Evolutionary conservation across 345 rosid species (phyloP).

Genomic region (Anastatica hierochuntica): DNA sequence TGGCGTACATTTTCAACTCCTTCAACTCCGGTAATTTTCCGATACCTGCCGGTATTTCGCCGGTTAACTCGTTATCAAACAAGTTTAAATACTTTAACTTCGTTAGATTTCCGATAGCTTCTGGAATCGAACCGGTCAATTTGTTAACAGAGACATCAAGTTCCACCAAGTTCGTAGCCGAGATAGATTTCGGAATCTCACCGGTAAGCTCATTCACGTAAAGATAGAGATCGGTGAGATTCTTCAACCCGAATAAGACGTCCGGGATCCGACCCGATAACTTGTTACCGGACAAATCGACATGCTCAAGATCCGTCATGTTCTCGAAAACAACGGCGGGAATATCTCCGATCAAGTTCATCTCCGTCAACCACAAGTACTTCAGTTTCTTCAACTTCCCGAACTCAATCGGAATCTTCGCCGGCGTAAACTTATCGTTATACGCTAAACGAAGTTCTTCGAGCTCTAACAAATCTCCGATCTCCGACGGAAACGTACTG

Average conservation of each 20-base stretch:
- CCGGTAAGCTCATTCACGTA: slow-evolving; percentile 44
- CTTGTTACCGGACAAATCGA: slow-evolving; percentile 43
- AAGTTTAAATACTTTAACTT: slow-evolving; percentile 32
- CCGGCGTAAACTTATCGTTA: slow-evolving; percentile 41
- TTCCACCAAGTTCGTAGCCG: slow-evolving; percentile 27
- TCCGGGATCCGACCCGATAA: slow-evolving; percentile 52
- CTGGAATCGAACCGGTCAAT: slow-evolving; percentile 60
- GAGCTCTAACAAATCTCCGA: slow-evolving; percentile 54
- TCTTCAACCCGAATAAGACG: slow-evolving; percentile 39
- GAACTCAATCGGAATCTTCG: slow-evolving; percentile 54
- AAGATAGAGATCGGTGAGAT: slow-evolving; percentile 35
- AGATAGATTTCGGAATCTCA: slow-evolving; percentile 37
- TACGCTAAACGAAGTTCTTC: slow-evolving; percentile 34
- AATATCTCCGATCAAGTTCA: slow-evolving; percentile 57
- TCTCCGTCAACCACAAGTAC: slow-evolving; percentile 31
- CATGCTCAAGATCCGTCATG: slow-evolving; percentile 34
- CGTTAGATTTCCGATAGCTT: slow-evolving; percentile 46
- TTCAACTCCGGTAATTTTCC: slow-evolving; percentile 41
- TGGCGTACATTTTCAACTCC: slow-evolving; percentile 35
- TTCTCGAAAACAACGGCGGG: slow-evolving; percentile 39
- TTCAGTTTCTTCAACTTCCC: slow-evolving; percentile 43
- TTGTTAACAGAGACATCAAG: slow-evolving; percentile 53
- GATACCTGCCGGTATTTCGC: slow-evolving; percentile 44
- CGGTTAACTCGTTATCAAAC: slow-evolving; percentile 42
- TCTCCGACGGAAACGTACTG: slow-evolving; percentile 75